These are phyloP conservation scores for Tetrahymena thermophila DNA, from an alignment of 73 alveolate species.

Conservation along the genomic window DNA sequence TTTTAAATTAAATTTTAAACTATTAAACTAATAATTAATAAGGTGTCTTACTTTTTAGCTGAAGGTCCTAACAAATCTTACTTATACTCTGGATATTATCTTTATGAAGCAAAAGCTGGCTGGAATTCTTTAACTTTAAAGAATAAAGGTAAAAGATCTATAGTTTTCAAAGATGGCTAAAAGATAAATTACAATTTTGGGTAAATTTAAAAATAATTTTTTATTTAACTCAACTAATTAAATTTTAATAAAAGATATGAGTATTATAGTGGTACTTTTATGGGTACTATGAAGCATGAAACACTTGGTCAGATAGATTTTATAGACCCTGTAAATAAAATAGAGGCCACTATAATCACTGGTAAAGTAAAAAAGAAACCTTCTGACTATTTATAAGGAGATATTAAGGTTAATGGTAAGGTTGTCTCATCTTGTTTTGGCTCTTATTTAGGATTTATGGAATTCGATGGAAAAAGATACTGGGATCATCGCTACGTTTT, in stretches of 20 bases:
- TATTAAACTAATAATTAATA: neutral
- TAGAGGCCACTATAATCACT: neutral
- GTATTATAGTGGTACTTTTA: conserved; percentile 45
- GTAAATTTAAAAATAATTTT: neutral
- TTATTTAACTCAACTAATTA: neutral
- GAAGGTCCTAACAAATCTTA: conserved; percentile 38
- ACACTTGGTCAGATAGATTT: conserved; percentile 29
- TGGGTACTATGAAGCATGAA: conserved; percentile 56
- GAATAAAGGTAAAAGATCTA: conserved; percentile 34
- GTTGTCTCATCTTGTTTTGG: conserved; percentile 16
- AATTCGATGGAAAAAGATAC: conserved; percentile 88
- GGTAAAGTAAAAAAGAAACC: conserved; percentile 63
- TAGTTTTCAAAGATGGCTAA: conserved; percentile 12
- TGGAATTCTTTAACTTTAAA: conserved; percentile 42
- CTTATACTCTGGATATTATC: conserved; percentile 39
- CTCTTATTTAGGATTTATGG: conserved; percentile 86
- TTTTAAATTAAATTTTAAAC: neutral
- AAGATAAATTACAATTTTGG: conserved; percentile 5
- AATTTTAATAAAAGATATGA: conserved; percentile 37
- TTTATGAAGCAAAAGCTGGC: conserved; percentile 51
- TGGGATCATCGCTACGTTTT: conserved; percentile 86
- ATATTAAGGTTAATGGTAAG: conserved; percentile 36
- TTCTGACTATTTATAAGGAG: conserved; percentile 79
- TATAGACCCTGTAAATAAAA: conserved; percentile 37
- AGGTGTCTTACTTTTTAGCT: conserved; percentile 36